Evolutionary conservation across 306 rosid species (phyloP), one percentile per base, ranked within the genome.

Genomic region (Vicia sativa): DNA sequence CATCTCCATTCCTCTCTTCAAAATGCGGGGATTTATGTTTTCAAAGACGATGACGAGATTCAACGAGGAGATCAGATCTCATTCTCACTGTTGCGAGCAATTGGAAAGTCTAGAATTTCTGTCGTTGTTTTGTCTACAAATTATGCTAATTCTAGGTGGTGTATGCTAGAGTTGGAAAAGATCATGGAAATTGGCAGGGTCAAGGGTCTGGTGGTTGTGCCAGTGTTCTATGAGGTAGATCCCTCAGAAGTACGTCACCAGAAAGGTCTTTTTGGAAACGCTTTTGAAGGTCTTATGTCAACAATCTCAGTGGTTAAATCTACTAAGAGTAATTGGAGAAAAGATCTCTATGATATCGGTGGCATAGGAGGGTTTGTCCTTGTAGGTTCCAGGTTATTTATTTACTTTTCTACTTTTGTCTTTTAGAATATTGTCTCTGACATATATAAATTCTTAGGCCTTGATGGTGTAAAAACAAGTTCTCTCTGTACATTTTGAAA

Each of bases 81-180:
- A 18, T 2, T 1, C 4, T 54, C 68, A 28, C 2, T 75, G 2
- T 5, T 50, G 11, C 7, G 7, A 25, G 58, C 63, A 13, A 68
- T 68, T 0, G 26, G 45, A 12, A 1, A 2, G 4, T 75, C 59
- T 5, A 75, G 29, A 75, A 68, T 50, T 41, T 18, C 23, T 6
- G 3, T 75, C 2, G 6, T 75, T 50, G 35, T 75, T 19, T 60
- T 75, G 41, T 75, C 79, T 37, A 29, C 0, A 41, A 12, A 26
- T n/a, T 75, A 60, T 19, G 75, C 70, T 28, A 10, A 10, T 60
- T 75, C 79, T 1, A 68, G 18, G 28, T 75, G 75, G 79, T 75
- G 79, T 42, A 3, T 75, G 11, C 26, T 26, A 23, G 70, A 68
- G 35, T 34, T 73, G 45, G 57, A 38, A 6, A 43, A 12, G 10